Conservation (phyloP, 106 monocot genomes). For the Hemerocallis citrina region DNA sequence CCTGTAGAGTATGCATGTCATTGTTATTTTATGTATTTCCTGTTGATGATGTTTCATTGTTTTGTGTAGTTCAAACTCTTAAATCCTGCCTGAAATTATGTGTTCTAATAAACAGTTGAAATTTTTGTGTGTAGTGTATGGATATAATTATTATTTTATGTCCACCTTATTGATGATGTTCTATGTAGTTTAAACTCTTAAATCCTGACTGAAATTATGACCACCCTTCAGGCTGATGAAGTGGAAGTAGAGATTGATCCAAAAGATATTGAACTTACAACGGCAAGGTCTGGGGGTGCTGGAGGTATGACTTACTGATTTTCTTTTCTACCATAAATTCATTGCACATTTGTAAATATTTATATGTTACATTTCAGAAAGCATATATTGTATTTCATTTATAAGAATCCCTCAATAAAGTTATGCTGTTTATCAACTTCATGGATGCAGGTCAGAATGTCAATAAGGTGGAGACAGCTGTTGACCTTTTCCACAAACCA, state of each 20-base stretch:
- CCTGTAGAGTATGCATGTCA: too few species aligned
- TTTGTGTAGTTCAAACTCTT: not conserved
- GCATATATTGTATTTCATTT: not conserved
- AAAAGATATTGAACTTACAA: constrained; percentile 92
- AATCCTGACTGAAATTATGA: not conserved
- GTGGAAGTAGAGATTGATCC: constrained; percentile 94
- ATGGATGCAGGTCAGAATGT: constrained; percentile 86
- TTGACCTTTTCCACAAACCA: constrained; percentile 94
- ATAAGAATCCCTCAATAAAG: not conserved
- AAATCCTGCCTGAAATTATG: not conserved
- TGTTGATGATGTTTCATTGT: not conserved
- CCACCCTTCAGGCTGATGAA: constrained; percentile 65
- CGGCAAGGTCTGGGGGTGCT: constrained; percentile 96
- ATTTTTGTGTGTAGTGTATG: not conserved
- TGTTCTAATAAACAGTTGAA: not conserved
- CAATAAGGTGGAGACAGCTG: constrained; percentile 97
- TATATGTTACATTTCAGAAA: not conserved
- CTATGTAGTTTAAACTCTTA: not conserved
- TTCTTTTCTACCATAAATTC: not conserved
- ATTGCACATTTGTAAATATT: not conserved
- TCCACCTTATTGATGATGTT: not conserved
- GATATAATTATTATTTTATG: not conserved
- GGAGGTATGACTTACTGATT: constrained; percentile 51
- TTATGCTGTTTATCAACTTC: constrained; percentile 1
- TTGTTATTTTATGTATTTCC: too few species aligned